Base-by-base conservation (phyloP, 768 basidiomycete genomes). In the Tylopilus sp. region DNA sequence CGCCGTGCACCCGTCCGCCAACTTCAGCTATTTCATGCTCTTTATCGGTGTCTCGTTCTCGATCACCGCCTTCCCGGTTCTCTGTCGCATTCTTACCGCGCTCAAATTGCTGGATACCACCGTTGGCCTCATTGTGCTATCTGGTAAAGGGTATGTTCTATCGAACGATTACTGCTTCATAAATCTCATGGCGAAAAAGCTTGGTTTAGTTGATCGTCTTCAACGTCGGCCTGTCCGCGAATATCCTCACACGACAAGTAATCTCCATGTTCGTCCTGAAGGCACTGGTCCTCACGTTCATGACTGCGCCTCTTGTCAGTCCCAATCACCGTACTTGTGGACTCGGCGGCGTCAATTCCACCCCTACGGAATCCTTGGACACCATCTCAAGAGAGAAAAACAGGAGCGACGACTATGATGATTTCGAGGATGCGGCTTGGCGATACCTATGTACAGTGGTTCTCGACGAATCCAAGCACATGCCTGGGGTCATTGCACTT, bases 201-300 rank as follows among this genome's bases (percentile, higher is more conserved):
- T 78, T 97, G 5, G 91, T 98, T 11, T 95, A 97, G 62, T 75
- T 98, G 42, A 97, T 98, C 63, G 96, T 98, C 12, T 85, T 98
- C 57, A 99, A 98, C 59, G 92, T 98, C 57, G 95, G 96, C 3
- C 73, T 95, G 13, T 74, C 78, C 2, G 92, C 90, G 6, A 79
- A 80, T 0, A 94, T 96, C 56, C 76, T 98, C 43, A 79, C 83
- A 1, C 76, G 75, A 74, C 78, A 80, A 16, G 87, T 97, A 12
- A 95, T 98, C 74, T 90, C 92, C 1, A 98, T 97, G 92, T 95
- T 98, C 62, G 95, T 98, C 24, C 73, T 98, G 24, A 87, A 89
- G 61, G 86, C 90, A 0, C 72, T 94, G 45, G 66, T 88, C 22
- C 76, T 97, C 45, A 96, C 95, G 0, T 92, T 89, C 72, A 81